Evolutionary conservation across 352 stramenopile species (phyloP).

Genomic region (Phytophthora vignae): DNA sequence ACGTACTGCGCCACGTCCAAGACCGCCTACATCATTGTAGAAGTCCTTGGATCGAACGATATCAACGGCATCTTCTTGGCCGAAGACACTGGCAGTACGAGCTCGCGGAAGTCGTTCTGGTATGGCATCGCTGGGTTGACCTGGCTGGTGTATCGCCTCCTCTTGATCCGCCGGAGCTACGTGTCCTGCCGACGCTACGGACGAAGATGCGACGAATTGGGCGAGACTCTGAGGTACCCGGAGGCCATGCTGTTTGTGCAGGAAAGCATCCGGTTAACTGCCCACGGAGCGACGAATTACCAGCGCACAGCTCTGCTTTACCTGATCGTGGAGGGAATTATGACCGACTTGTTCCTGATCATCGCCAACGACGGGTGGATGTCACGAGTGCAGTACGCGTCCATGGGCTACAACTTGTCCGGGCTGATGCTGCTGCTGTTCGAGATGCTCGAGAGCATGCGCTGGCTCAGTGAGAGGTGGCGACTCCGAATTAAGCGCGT

Average conservation of each 20-base stretch:
- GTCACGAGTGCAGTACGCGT: slow-evolving; percentile 11
- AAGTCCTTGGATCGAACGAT: slow-evolving; percentile 19
- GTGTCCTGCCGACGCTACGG: slow-evolving; percentile 9
- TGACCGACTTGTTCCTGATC: slow-evolving; percentile 24
- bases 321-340: slow-evolving; percentile 28
- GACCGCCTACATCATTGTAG: slow-evolving; percentile 17
- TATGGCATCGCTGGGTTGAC: slow-evolving; percentile 4
- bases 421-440: slow-evolving; percentile 8
- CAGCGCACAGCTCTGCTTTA: slow-evolving; percentile 22
- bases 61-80: slow-evolving; percentile 24
- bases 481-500: slow-evolving; percentile 4
- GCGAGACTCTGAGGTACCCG: slow-evolving; percentile 2
- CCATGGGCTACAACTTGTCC: slow-evolving; percentile 18
- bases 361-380: slow-evolving; percentile 12
- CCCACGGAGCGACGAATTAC: slow-evolving; percentile 4
- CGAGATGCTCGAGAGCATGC: slow-evolving; percentile 22
- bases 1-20: slow-evolving; percentile 27
- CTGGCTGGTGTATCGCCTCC: slow-evolving; percentile 12
- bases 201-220: slow-evolving; percentile 13
- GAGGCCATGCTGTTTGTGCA: slow-evolving; percentile 23
- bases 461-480: slow-evolving; percentile 3
- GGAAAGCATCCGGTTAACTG: slow-evolving; percentile 11
- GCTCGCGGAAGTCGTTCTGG: slow-evolving; percentile 9
- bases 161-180: slow-evolving; percentile 13
- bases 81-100: slow-evolving; percentile 8